phyloP scores from a whole-genome alignment of 306 rosid genomes.

The Psophocarpus tetragonolobus region DNA sequence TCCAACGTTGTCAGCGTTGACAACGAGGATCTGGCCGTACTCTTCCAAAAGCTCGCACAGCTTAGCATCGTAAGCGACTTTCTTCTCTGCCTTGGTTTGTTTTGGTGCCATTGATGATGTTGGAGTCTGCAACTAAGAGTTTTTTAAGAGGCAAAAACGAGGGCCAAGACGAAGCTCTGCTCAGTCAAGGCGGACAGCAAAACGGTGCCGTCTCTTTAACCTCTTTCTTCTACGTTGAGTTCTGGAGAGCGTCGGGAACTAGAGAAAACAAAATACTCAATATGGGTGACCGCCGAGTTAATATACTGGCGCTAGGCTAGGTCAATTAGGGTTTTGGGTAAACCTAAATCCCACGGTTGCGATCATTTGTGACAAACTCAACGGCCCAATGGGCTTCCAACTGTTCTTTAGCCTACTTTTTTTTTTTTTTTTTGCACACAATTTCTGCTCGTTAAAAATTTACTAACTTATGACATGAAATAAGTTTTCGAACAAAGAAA shows the following conservation, averaged over 20 bases:
- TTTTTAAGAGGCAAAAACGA: slow-evolving; percentile 43
- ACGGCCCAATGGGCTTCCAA: neutral
- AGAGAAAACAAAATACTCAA: neutral
- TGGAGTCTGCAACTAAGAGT: neutral
- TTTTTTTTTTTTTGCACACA: too few species aligned
- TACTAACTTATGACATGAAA: too few species aligned
- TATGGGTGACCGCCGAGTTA: fast-evolving
- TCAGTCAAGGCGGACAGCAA: slow-evolving; percentile 80
- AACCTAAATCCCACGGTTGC: neutral
- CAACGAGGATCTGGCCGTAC: slow-evolving; percentile 70
- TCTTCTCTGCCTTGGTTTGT: slow-evolving; percentile 81
- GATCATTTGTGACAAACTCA: neutral
- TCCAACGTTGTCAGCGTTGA: slow-evolving; percentile 90
- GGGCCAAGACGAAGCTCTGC: slow-evolving; percentile 71
- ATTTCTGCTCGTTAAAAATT: too few species aligned
- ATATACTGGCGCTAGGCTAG: neutral
- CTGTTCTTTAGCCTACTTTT: too few species aligned
- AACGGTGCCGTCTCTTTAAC: slow-evolving; percentile 70
- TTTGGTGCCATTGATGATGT: slow-evolving; percentile 47
- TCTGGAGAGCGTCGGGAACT: neutral
- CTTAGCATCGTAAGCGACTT: slow-evolving; percentile 70
- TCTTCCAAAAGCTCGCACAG: slow-evolving; percentile 76
- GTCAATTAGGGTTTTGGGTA: neutral
- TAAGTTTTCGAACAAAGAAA: too few species aligned
- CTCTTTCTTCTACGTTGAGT: slow-evolving; percentile 32